A percentile compares a stretch with the other conserved stretches of the same genome.
phyloP scores from a whole-genome alignment of 2,329 filamentous ascomycete species.

The Bipolaris zeicola region DNA sequence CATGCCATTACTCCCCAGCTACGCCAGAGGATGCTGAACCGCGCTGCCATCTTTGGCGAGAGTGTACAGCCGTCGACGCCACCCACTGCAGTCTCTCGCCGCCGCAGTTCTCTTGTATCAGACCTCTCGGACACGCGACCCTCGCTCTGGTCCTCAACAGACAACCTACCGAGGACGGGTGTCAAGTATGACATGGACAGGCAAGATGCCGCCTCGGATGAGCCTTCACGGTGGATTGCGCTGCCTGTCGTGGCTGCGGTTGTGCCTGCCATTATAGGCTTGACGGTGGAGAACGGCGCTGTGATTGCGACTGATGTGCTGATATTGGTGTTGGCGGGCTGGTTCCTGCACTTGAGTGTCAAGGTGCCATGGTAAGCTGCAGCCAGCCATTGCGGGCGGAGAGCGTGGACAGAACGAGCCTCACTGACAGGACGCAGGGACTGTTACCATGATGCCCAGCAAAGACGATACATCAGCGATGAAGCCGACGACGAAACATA shows the following conservation, averaged over 20 bases:
- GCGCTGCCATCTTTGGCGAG: slow-evolving; percentile 44
- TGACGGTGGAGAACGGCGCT: slow-evolving; percentile 84
- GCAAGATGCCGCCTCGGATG: slow-evolving; percentile 48
- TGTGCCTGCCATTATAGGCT: slow-evolving; percentile 81
- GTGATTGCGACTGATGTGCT: slow-evolving; percentile 84
- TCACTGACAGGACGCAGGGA: slow-evolving; percentile 46
- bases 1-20: slow-evolving; percentile 35
- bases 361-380: slow-evolving; percentile 77
- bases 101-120: slow-evolving; percentile 79
- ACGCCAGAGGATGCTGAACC: slow-evolving; percentile 45
- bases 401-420: background rate
- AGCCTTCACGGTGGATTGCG: slow-evolving; percentile 74
- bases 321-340: slow-evolving; percentile 75
- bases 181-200: slow-evolving; percentile 38
- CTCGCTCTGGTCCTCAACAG: slow-evolving; percentile 68
- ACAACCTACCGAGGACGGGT: slow-evolving; percentile 66
- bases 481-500: slow-evolving; percentile 27
- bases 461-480: slow-evolving; percentile 37
- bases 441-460: slow-evolving; percentile 60
- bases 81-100: slow-evolving; percentile 47
- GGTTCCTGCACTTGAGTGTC: slow-evolving; percentile 93
- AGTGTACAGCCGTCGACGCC: slow-evolving; percentile 29
- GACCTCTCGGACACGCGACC: slow-evolving; percentile 74
- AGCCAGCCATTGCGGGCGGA: background rate
- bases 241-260: slow-evolving; percentile 83